Evolutionary conservation across 2,329 filamentous ascomycete species (phyloP).

Genomic region (Ascochyta clinopodiicola): DNA sequence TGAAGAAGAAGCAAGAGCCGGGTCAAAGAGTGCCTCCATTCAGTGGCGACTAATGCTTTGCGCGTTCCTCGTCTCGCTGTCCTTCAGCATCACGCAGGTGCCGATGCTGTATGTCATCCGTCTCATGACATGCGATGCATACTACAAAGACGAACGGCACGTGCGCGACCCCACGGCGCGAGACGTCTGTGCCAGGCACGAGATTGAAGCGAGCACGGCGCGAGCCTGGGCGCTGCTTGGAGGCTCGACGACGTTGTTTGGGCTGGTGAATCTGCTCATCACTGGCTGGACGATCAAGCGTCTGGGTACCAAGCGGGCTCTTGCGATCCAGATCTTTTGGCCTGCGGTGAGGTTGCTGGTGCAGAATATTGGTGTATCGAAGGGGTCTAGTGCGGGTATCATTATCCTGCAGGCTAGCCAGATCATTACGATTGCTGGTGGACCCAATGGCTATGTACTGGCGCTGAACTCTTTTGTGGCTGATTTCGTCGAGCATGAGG

Average conservation of each 20-base stretch:
- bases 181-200: slow-evolving; percentile 65
- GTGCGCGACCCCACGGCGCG: slow-evolving; percentile 50
- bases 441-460: slow-evolving; percentile 72
- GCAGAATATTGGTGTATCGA: slow-evolving; percentile 69
- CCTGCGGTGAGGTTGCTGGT: slow-evolving; percentile 68
- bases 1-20: slow-evolving; percentile 14
- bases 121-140: slow-evolving; percentile 74
- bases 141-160: slow-evolving; percentile 64
- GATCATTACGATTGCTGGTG: slow-evolving; percentile 71
- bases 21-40: slow-evolving; percentile 21
- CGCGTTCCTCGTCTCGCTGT: slow-evolving; percentile 65
- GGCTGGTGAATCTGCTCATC: slow-evolving; percentile 71
- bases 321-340: slow-evolving; percentile 68
- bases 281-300: slow-evolving; percentile 71
- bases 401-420: slow-evolving; percentile 72
- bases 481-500: slow-evolving; percentile 65
- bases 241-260: slow-evolving; percentile 72
- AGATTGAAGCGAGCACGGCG: slow-evolving; percentile 70
- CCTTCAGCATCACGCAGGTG: slow-evolving; percentile 59
- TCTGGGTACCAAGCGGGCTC: slow-evolving; percentile 67
- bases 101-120: slow-evolving; percentile 70
- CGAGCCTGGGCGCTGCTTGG: slow-evolving; percentile 69
- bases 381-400: slow-evolving; percentile 69
- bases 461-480: slow-evolving; percentile 72
- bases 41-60: slow-evolving; percentile 60